Conservation (phyloP, 2,329 filamentous ascomycete genomes). For the Ophiobolus disseminans region DNA sequence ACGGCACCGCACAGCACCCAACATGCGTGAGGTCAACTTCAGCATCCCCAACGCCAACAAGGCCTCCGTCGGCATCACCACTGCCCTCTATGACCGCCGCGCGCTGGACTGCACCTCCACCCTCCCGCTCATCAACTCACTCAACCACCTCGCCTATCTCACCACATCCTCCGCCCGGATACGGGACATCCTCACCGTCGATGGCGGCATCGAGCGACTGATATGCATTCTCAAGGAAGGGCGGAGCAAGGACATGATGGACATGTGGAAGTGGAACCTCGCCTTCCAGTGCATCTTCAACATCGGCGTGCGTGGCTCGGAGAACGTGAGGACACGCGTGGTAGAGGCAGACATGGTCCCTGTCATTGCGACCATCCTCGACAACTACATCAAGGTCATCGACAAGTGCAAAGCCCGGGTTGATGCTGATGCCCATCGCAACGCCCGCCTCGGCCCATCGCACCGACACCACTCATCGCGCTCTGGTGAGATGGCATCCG, state of each 20-base stretch:
- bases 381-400: conserved; percentile 97
- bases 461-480: conserved; percentile 51
- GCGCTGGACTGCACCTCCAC: conserved; percentile 98
- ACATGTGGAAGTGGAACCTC: conserved; percentile 99
- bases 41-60: conserved; percentile 99
- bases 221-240: conserved; percentile 98
- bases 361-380: conserved; percentile 95
- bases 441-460: conserved; percentile 54
- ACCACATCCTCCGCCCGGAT: conserved; percentile 98
- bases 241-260: conserved; percentile 97
- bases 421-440: conserved; percentile 76
- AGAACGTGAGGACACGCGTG: conserved; percentile 90
- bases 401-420: conserved; percentile 88
- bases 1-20: conserved; percentile 47
- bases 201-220: conserved; percentile 95
- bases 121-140: conserved; percentile 94
- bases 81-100: conserved; percentile 94
- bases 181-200: conserved; percentile 95
- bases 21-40: conserved; percentile 99
- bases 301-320: conserved; percentile 94
- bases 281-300: conserved; percentile 99
- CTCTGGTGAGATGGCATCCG: conserved; percentile 47
- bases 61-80: conserved; percentile 98
- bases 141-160: conserved; percentile 98
- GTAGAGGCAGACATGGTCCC: conserved; percentile 99